phyloP scores from a whole-genome alignment of 2,329 filamentous ascomycete genomes.

The Ambrosiella xylebori region DNA sequence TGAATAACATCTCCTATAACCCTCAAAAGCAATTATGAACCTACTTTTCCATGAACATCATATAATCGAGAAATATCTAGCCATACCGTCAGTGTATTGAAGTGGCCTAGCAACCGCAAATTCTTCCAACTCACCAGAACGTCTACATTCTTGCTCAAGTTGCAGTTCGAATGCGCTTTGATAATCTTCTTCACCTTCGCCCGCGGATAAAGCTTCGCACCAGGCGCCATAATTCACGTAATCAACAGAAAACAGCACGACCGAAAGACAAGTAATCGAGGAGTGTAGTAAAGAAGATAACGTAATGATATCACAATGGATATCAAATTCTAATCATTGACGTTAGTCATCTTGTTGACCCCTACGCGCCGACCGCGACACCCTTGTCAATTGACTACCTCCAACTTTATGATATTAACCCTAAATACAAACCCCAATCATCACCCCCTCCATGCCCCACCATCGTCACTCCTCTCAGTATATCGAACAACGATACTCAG shows the following conservation, averaged over 20 bases:
- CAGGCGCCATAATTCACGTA: conserved; percentile 32
- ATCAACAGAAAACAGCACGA: background rate
- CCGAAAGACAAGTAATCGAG: background rate
- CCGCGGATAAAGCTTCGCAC: conserved; percentile 66
- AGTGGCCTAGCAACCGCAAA: background rate
- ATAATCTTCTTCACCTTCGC: conserved; percentile 75
- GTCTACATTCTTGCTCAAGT: conserved; percentile 70
- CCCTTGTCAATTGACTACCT: background rate
- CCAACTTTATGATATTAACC: background rate
- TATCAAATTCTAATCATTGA: background rate
- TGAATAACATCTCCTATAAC: background rate
- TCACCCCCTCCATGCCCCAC: background rate
- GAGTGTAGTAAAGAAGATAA: conserved; percentile 4
- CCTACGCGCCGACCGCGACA: background rate
- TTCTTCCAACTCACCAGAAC: conserved; percentile 40
- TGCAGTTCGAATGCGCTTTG: conserved; percentile 71
- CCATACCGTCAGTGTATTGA: background rate
- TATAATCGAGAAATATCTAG: conserved; percentile 71
- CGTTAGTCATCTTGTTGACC: background rate
- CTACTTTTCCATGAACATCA: conserved; percentile 58
- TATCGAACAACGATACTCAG: background rate
- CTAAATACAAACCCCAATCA: background rate
- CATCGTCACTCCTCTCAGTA: background rate
- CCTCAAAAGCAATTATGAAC: conserved; percentile 12
- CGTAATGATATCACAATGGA: background rate